These are phyloP conservation scores for Yarrowia sp. DNA, from an alignment of 805 yeast species.

Conservation along the genomic window DNA sequence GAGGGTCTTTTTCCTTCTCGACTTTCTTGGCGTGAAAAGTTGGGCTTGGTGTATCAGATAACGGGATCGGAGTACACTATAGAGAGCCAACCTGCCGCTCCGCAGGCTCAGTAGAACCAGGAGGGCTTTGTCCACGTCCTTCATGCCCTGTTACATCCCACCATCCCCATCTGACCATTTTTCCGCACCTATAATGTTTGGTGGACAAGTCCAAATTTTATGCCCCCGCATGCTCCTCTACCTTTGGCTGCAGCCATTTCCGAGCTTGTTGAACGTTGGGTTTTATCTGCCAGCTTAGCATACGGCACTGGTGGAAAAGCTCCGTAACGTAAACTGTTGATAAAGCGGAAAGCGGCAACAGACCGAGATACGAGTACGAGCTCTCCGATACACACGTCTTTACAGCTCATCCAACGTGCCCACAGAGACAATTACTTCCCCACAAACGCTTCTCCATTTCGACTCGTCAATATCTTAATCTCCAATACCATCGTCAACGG, in stretches of 20 bases:
- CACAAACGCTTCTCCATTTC: background rate
- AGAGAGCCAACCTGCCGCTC: background rate
- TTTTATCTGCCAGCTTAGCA: constrained; percentile 23
- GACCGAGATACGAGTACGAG: background rate
- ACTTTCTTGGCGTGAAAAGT: constrained; percentile 6
- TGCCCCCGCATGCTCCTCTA: constrained; percentile 24
- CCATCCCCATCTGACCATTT: background rate
- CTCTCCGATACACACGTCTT: background rate
- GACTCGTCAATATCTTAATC: background rate
- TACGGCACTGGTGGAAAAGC: constrained; percentile 23
- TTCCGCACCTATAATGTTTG: background rate
- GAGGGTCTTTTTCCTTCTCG: background rate
- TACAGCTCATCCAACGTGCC: background rate
- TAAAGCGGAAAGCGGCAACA: constrained; percentile 5
- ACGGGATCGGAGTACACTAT: background rate
- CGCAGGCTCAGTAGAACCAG: too few relatives aligned
- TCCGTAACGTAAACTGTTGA: constrained; percentile 20
- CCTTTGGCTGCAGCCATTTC: constrained; percentile 22
- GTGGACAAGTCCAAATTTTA: constrained; percentile 10
- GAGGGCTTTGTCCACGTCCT: too few relatives aligned
- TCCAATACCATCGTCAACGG: background rate
- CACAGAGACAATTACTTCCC: background rate
- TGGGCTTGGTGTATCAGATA: background rate
- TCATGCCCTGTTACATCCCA: background rate
- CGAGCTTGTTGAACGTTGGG: constrained; percentile 24